Evolutionary conservation across 73 alveolate genomes (phyloP).

Genomic region (Blepharisma japonicum): DNA sequence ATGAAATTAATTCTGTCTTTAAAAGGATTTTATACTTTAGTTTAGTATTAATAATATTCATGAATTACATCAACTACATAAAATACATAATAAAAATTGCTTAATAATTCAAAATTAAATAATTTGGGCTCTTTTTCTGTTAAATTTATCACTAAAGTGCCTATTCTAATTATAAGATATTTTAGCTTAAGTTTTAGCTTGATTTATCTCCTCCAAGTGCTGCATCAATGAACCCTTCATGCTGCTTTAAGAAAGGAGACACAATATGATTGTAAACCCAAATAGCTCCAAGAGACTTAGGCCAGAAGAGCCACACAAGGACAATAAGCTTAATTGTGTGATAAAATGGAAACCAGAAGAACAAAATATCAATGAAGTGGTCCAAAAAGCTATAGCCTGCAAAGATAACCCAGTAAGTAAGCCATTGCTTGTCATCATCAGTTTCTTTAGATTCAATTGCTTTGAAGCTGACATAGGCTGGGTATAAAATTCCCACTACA

Average conservation of each 20-base stretch:
- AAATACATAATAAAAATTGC: too few relatives aligned
- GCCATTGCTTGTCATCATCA: constrained; percentile 77
- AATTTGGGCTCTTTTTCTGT: too few relatives aligned
- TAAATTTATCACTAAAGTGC: too few relatives aligned
- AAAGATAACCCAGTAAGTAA: constrained; percentile 81
- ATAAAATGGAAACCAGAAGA: constrained; percentile 78
- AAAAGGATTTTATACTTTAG: too few relatives aligned
- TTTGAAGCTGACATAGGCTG: constrained; percentile 77
- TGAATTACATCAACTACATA: too few relatives aligned
- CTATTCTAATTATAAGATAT: too few relatives aligned
- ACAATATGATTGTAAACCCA: constrained; percentile 34
- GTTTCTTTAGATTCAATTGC: constrained; percentile 71
- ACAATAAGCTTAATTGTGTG: constrained; percentile 62
- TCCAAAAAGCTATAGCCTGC: constrained; percentile 65
- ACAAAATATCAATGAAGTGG: constrained; percentile 60
- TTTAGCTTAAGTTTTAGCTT: neutral
- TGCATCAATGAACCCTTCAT: neutral
- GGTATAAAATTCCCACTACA: constrained; percentile 78
- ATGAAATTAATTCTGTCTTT: too few relatives aligned
- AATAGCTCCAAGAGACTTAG: constrained; percentile 67
- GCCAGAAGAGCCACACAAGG: constrained; percentile 75
- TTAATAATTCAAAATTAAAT: too few relatives aligned
- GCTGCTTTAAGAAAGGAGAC: neutral
- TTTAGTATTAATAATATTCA: too few relatives aligned
- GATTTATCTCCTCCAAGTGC: neutral